A percentile compares a stretch with the other conserved stretches of the same genome.
Conservation (phyloP, 768 basidiomycete genomes). For the Hortiboletus flavorubellus region DNA sequence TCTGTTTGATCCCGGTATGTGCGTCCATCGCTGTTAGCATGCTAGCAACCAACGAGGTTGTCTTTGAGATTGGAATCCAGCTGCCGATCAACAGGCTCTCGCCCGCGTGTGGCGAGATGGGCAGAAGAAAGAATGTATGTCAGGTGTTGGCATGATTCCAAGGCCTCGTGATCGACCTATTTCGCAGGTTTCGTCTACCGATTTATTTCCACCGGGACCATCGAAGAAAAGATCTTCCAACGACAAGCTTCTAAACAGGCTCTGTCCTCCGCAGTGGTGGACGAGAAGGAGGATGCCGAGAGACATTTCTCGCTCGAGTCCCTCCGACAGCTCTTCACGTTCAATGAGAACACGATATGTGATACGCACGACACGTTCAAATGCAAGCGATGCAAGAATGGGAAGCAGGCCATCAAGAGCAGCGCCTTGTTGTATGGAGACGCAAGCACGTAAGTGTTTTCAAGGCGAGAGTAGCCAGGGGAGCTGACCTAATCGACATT, state of each 20-base stretch:
- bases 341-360: constrained; percentile 81
- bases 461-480: background rate
- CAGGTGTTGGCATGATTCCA: background rate
- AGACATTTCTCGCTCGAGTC: constrained; percentile 91
- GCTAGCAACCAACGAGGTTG: background rate
- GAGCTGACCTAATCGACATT: background rate
- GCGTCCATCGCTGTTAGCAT: background rate
- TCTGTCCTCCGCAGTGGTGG: constrained; percentile 95
- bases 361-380: constrained; percentile 99
- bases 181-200: constrained; percentile 90
- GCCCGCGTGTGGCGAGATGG: constrained; percentile 99
- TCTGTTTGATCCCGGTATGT: constrained; percentile 85
- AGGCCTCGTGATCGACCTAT: background rate
- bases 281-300: constrained; percentile 93
- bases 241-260: constrained; percentile 95
- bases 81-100: constrained; percentile 96
- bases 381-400: constrained; percentile 86
- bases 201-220: constrained; percentile 95
- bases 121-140: constrained; percentile 97
- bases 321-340: constrained; percentile 86
- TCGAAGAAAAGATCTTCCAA: constrained; percentile 99
- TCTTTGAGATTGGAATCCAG: constrained; percentile 91
- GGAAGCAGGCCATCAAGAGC: constrained; percentile 78
- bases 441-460: constrained; percentile 82
- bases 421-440: constrained; percentile 92